A percentile compares a stretch with the other conserved stretches of the same genome.
Evolutionary conservation across 2,329 filamentous ascomycete genomes (phyloP).

Genomic region (Cryoendolithus antarcticus): DNA sequence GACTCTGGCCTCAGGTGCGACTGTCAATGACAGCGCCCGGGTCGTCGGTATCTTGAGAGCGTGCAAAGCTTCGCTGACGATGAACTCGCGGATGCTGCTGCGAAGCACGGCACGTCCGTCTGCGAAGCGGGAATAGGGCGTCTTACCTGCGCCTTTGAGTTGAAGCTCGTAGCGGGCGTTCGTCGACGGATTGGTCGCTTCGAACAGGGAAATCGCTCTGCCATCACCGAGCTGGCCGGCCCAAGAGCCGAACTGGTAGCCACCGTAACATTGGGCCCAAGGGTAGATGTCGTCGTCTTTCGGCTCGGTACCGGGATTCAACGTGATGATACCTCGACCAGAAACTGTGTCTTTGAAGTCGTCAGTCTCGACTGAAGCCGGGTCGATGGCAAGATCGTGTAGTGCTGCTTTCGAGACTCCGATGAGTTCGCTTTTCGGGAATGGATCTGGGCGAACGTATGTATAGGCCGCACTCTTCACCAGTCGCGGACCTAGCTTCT

Average conservation of each 20-base stretch:
- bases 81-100: constrained; percentile 85
- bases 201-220: constrained; percentile 86
- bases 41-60: constrained; percentile 79
- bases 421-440: constrained; percentile 63
- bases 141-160: constrained; percentile 84
- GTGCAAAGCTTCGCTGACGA: constrained; percentile 81
- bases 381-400: constrained; percentile 63
- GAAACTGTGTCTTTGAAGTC: constrained; percentile 68
- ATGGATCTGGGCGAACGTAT: constrained; percentile 70
- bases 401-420: constrained; percentile 69
- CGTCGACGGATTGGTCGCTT: constrained; percentile 63
- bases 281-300: constrained; percentile 67
- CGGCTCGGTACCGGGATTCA: constrained; percentile 41
- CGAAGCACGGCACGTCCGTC: constrained; percentile 89
- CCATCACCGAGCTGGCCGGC: constrained; percentile 93
- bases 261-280: constrained; percentile 97
- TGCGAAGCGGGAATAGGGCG: constrained; percentile 90
- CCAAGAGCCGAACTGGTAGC: constrained; percentile 63
- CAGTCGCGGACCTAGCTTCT: constrained; percentile 66
- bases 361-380: constrained; percentile 54
- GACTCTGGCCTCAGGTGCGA: constrained; percentile 62
- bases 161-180: constrained; percentile 77
- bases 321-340: constrained; percentile 72
- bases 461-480: constrained; percentile 81
- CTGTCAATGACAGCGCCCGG: constrained; percentile 68